Evolutionary conservation across 257 asterid species (phyloP).

Genomic region (Ilex aquifolium): DNA sequence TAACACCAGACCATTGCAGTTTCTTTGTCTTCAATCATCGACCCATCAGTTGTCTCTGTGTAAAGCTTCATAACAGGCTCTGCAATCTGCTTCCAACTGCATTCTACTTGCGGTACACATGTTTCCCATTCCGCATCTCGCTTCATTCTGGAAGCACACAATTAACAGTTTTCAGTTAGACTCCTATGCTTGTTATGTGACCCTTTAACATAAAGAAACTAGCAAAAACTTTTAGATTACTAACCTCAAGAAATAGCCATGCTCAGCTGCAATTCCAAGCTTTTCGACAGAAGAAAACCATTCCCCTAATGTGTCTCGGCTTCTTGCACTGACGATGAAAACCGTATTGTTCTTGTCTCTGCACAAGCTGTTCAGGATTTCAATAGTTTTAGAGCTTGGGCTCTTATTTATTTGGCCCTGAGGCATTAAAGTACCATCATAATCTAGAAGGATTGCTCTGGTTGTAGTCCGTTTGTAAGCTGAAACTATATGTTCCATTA

Average conservation of each 20-base stretch:
- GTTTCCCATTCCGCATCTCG: conserved; percentile 80
- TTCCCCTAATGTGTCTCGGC: conserved; percentile 38
- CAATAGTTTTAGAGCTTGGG: conserved; percentile 64
- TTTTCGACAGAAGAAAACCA: conserved; percentile 77
- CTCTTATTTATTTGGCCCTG: conserved; percentile 74
- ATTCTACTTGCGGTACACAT: conserved; percentile 54
- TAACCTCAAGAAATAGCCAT: conserved; percentile 72
- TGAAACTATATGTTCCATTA: conserved; percentile 83
- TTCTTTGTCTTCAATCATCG: conserved; percentile 68
- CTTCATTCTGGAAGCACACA: conserved; percentile 38
- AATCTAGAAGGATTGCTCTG: conserved; percentile 72
- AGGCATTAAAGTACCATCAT: conserved; percentile 90
- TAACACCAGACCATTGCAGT: conserved; percentile 85
- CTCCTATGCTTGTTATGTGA: no score
- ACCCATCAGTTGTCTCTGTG: conserved; percentile 87
- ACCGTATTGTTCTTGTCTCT: conserved; percentile 68
- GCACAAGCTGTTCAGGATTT: conserved; percentile 53
- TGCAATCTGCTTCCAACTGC: conserved; percentile 87
- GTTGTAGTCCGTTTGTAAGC: conserved; percentile 66
- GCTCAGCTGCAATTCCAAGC: conserved; percentile 88
- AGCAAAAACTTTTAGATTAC: not conserved
- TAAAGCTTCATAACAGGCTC: conserved; percentile 86
- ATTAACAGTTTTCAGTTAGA: not conserved
- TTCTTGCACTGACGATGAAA: conserved; percentile 62
- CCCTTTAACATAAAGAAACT: not conserved